These are phyloP conservation scores for Candida parachauliodes DNA, from an alignment of 805 yeast genomes.

Conservation along the genomic window DNA sequence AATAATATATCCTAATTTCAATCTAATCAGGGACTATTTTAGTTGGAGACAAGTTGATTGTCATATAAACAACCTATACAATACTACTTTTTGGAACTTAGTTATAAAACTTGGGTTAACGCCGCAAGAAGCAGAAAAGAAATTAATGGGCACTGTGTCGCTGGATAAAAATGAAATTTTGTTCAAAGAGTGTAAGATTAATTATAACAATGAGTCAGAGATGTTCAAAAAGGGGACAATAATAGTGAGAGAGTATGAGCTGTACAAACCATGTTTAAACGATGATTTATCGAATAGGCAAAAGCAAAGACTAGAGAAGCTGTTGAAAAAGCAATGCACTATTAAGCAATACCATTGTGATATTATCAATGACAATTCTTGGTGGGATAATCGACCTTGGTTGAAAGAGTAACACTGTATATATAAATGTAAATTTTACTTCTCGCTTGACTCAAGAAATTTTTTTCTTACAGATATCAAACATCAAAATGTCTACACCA, in stretches of 20 bases:
- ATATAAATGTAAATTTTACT: too few species aligned
- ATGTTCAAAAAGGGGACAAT: conserved; percentile 82
- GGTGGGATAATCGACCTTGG: conserved; percentile 55
- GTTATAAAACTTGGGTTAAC: conserved; percentile 56
- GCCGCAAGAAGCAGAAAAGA: conserved; percentile 77
- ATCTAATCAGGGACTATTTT: conserved; percentile 71
- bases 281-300: conserved; percentile 37
- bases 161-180: conserved; percentile 86
- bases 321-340: conserved; percentile 41
- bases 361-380: conserved; percentile 53
- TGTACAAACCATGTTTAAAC: conserved; percentile 10
- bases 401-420: conserved; percentile 10
- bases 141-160: conserved; percentile 72
- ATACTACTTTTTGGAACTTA: conserved; percentile 88
- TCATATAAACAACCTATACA: conserved; percentile 91
- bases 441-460: conserved; percentile 1
- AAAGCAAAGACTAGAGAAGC: conserved; percentile 46
- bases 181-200: conserved; percentile 72
- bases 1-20: conserved; percentile 70
- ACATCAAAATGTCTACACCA: conserved; percentile 5
- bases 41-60: conserved; percentile 96
- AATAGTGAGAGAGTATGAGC: conserved; percentile 47
- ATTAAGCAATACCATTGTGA: conserved; percentile 53
- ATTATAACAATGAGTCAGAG: conserved; percentile 88
- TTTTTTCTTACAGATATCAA: neutral